Percentiles rank a stretch among this genome's conserved stretches.
Conservation (phyloP, 257 asterid species). For the Lycium barbarum region DNA sequence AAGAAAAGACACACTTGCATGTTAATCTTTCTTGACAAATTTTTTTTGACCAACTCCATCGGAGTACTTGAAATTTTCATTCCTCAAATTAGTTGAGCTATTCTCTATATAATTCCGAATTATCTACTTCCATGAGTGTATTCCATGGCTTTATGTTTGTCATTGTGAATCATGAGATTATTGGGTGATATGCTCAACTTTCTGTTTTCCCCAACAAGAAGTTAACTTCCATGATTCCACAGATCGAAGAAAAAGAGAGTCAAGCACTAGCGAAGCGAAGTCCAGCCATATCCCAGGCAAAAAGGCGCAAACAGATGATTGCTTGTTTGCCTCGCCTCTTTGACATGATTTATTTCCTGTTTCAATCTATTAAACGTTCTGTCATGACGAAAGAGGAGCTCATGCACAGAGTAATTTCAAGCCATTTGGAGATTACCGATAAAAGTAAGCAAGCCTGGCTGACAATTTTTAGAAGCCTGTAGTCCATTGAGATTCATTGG, state of each 20-base stretch:
- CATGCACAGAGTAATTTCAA: conserved; percentile 55
- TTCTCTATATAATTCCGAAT: background rate
- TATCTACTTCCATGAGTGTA: background rate
- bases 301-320: conserved; percentile 66
- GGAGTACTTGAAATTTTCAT: background rate
- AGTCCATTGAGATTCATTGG: background rate
- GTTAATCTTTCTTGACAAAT: background rate
- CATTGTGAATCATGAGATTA: background rate
- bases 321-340: conserved; percentile 74
- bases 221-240: conserved; percentile 24
- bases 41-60: background rate
- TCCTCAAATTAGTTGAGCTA: background rate
- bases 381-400: conserved; percentile 74
- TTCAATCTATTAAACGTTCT: conserved; percentile 69
- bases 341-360: conserved; percentile 60
- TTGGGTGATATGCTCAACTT: background rate
- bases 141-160: background rate
- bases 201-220: background rate
- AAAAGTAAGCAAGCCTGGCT: conserved; percentile 59
- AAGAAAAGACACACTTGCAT: conserved; percentile 21
- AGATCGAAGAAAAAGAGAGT: conserved; percentile 80
- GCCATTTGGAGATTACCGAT: conserved; percentile 52
- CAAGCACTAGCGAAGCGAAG: conserved; percentile 54
- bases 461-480: background rate
- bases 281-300: conserved; percentile 93